Evolutionary conservation across 805 yeast genomes (phyloP), one percentile per base, ranked within the genome.

Genomic region (Nakazawaea wyomingensis): DNA sequence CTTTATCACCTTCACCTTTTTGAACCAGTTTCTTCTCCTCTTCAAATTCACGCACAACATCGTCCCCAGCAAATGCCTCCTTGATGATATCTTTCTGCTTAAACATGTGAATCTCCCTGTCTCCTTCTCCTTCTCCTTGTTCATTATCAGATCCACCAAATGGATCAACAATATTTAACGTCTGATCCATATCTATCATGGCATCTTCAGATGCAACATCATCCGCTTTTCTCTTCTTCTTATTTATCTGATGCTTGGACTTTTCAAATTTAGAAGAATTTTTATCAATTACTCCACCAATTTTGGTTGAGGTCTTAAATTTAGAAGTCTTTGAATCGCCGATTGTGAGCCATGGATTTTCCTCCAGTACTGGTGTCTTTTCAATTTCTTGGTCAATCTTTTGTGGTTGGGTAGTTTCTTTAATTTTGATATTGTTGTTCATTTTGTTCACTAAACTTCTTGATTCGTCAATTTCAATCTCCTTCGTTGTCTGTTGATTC

Each of bases 61-160:
- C 93, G 65, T 93, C 99, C 21, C 98, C 98, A 3, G 97, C 97
- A 71, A 93, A 93, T 0, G 98, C 99, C 57, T 89, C 83, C 48
- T 82, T 78, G 48, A 93, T 84, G 35, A 93, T 70, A 42, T 87
- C 90, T 50, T 80, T 79, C 56, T 89, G 96, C 52, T 78, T 77
- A 68, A 89, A 86, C 74, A 77, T 71, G 46, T 66, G 69, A 26
- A 65, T 59, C 32, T 68, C 71, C 1, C 59, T 62, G 6, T 57
- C 65, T 1, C 59, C 63, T 6, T 57, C 65, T 14, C 65, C 74
- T 13, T 64, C 72, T 3, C 62, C 69, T 43, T 65, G 69, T 21
- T 65, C 78, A 11, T 58, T 55, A 34, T 60, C 66, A 14, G 60
- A 60, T 5, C 56, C 65, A n/a, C 54, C 61, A 18, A 46, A 66